Base-by-base conservation (phyloP, 2,329 filamentous ascomycete species). In the Nakataea oryzae region DNA sequence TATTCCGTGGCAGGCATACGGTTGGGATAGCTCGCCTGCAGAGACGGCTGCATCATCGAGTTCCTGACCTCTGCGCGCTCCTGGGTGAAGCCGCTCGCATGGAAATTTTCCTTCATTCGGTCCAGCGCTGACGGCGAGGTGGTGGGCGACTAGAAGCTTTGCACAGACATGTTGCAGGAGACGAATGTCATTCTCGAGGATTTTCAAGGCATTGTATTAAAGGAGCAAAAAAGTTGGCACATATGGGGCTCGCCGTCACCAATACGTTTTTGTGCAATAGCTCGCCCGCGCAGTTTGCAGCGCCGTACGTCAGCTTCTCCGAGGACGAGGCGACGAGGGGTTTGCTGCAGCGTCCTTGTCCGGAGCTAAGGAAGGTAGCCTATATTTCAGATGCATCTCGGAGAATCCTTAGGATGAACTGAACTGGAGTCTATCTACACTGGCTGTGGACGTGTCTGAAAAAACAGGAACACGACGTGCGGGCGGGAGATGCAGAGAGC, bases 1-100 rank as follows among this genome's bases (percentile, higher is more conserved):
- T 96, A 91, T 74, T 86, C 89, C 2, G 76, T 96, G 5, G 90
- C 91, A 0, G 91, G 92, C 2, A 86, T 96, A 64, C 86, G 91
- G 0, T 74, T 93, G 1, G 92, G 92, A 34, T 97, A 92, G 92
- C 80, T 93, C 63, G 90, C 89, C 3, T 88, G 86, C 17, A 84
- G 84, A 29, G 83, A 85, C 71, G 70, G 71, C 6, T 74, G 76
- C 0, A 79, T 96, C 62, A 81, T 93, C 61, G 81, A 86, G 60
- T 77, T 80, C 17, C 79, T 89, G 65, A 85, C 87, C 13, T 74
- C 77, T 17, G 86, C 86, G 1, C 80, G 91, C 67, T 81, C 81
- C 1, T 95, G 89, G 88, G 79, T 86, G 5, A 88, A 85, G 72
- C 91, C 91, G 1, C 83, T 83, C 6, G 90, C 89, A 1, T 91